Percentiles rank a stretch among this genome's conserved stretches.
These are phyloP conservation scores for Scolecobasidium constrictum DNA, from an alignment of 2,329 filamentous ascomycete genomes.

Conservation along the genomic window DNA sequence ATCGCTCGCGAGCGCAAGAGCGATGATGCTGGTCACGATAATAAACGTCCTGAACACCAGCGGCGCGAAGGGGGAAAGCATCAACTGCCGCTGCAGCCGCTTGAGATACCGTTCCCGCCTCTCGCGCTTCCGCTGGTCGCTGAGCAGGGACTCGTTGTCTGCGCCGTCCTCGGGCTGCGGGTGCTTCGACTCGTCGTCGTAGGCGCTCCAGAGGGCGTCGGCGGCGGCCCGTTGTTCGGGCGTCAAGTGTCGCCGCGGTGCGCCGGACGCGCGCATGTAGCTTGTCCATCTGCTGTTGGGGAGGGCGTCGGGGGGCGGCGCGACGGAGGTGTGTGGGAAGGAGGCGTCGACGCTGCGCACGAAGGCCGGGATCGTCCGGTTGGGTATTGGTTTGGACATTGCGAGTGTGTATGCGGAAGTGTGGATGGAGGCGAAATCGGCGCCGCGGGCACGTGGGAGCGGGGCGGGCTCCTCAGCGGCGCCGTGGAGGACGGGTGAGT, in stretches of 20 bases:
- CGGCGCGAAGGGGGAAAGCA: constrained; percentile 78
- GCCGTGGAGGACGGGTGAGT: too few species aligned
- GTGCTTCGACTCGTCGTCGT: not conserved
- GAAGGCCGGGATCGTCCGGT: constrained; percentile 5
- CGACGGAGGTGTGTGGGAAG: not conserved
- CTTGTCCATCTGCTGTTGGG: not conserved
- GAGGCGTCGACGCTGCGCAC: constrained; percentile 3
- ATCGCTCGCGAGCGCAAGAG: constrained; percentile 64
- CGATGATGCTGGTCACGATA: constrained; percentile 70
- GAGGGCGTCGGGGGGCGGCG: not conserved
- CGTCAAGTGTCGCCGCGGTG: not conserved
- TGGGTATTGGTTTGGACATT: not conserved
- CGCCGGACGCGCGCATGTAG: constrained; percentile 2
- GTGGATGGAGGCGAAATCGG: not conserved
- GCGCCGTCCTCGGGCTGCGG: not conserved
- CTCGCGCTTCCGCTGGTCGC: not conserved
- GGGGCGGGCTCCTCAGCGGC: not conserved
- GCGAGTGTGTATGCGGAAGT: not conserved
- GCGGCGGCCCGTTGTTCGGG: not conserved
- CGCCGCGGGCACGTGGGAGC: not conserved
- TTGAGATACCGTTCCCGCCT: not conserved
- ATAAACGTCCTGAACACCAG: constrained; percentile 73
- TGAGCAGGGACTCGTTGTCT: not conserved
- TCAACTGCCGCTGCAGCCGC: constrained; percentile 41
- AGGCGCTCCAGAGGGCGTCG: not conserved